A percentile compares a stretch with the other conserved stretches of the same genome.
Conservation (phyloP, 2,329 filamentous ascomycete species). For the Microcera coccophila region DNA sequence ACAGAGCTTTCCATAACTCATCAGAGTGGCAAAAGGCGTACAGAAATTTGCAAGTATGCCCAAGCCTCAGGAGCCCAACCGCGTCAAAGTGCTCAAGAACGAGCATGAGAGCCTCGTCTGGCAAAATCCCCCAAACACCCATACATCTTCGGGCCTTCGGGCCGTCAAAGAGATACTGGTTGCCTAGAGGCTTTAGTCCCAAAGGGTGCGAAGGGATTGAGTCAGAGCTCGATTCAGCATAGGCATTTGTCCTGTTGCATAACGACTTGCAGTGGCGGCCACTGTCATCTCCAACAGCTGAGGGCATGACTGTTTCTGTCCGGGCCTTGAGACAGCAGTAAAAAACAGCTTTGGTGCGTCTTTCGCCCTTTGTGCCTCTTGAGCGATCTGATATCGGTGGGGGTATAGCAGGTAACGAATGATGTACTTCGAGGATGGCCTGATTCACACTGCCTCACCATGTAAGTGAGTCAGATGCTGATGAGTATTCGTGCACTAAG, state of each 20-base stretch:
- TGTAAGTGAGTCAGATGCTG: background rate
- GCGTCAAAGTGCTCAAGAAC: conserved; percentile 73
- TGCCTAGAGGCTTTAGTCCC: conserved; percentile 81
- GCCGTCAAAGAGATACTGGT: conserved; percentile 65
- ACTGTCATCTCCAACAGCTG: conserved; percentile 11
- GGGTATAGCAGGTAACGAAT: background rate
- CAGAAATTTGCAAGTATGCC: conserved; percentile 76
- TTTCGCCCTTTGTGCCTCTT: too few relatives aligned
- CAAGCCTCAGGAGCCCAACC: conserved; percentile 58
- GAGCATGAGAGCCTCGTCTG: conserved; percentile 75
- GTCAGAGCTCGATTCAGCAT: conserved; percentile 28
- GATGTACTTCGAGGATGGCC: background rate
- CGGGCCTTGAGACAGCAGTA: background rate
- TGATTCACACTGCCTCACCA: background rate
- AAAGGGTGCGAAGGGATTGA: conserved; percentile 76
- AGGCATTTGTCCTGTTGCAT: conserved; percentile 20
- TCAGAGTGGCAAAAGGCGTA: conserved; percentile 82
- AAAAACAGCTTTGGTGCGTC: background rate
- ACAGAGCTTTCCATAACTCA: conserved; percentile 84
- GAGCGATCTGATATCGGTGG: background rate
- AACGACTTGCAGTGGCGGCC: conserved; percentile 13
- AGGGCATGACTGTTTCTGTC: conserved; percentile 16
- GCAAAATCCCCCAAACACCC: conserved; percentile 63
- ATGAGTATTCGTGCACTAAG: too few relatives aligned
- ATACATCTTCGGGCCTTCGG: conserved; percentile 63